Evolutionary conservation across 2,329 filamentous ascomycete genomes (phyloP), one percentile per base, ranked within the genome.

Genomic region (Sclerotinia glacialis): DNA sequence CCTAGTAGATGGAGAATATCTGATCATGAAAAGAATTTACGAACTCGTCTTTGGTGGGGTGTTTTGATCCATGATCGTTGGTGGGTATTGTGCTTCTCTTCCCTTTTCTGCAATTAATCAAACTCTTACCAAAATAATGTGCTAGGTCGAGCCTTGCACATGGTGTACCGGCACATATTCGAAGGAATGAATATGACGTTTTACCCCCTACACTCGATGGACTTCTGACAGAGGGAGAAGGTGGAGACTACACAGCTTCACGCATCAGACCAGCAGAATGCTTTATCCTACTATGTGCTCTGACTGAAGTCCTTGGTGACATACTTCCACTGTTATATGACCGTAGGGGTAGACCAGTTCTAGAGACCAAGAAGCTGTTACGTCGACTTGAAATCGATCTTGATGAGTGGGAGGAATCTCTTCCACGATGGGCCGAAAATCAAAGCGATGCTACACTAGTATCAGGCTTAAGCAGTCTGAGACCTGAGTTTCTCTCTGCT

Each of bases 21-120:
- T 0, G 71, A 77, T 3, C 72, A 78, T 0, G 83, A 86, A 69
- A 86, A 86, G 71, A 74, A 77, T 14, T 69, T 85, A 6, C 74
- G 84, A 31, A 82, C 85, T 70, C 78, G 80, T 63, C 80, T 85
- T 1, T 86, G 85, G 85, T 86, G 84, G 84, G 78, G 79, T 11
- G 73, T 86, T 0, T 70, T 84, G 18, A 77, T 86, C 12, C 80
- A 85, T 60, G 84, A 87, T 71, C 78, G 80, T 63, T 86, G 85
- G 84, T 84, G 75, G 62, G 76, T 54, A 16, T 54, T 28, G 8
- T 53, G 0, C n/a, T 21, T 34, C 28, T 8, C 4, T 40, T 28
- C 8, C 6, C 40, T 55, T 9, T 4, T 7, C 14, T 46, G 6
- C 12, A 28, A n/a, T 46, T 12, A 9, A 54, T 37, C 0, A 59